Evolutionary conservation across 139 green algal genomes (phyloP), one percentile per base, ranked within the genome.

Genomic region (Astrephomene gubernaculifera): DNA sequence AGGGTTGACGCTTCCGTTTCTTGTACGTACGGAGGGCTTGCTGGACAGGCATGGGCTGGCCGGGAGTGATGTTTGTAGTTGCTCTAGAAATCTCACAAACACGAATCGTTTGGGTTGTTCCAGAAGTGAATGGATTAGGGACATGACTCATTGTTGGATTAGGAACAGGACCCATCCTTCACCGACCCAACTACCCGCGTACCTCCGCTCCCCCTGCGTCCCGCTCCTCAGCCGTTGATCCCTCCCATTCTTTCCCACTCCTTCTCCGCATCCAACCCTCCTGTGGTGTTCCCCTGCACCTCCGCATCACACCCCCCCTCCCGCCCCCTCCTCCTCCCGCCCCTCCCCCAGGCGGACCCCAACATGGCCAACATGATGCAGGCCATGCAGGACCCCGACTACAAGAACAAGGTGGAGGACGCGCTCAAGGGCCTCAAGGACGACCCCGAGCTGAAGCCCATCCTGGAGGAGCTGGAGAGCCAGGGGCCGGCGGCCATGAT

Each of bases 401-500:
- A 93, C 88, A 87, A 90, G 67, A 81, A 75, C 12, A 94, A 95
- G 89, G 79, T 90, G 63, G 90, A 93, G 86, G 81, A 78, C 8
- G 92, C 90, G 39, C 92, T 98, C 61, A 92, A 96, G 89, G 79
- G 71, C 4, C 86, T 99, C 31, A 97, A 98, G 91, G 90, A 97
- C 3, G 97, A 99, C 88, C 96, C 97, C 6, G 96, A 98, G 89
- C 90, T 99, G 44, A 91, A 91, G 52, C 87, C 89, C 65, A 95
- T 99, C 71, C 93, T 99, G 82, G 88, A 96, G 65, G 97, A 99
- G 91, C 95, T 99, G 36, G 96, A 99, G 93, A 87, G 86, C 22
- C 92, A 93, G 44, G 98, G 97, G 2, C 96, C 97, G 45, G 88
- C 90, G 72, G 97, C 97, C 33, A 99, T 99, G 96, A 99, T 99